These are phyloP conservation scores for Crucihimalaya himalaica DNA, from an alignment of 345 rosid genomes.

Conservation along the genomic window DNA sequence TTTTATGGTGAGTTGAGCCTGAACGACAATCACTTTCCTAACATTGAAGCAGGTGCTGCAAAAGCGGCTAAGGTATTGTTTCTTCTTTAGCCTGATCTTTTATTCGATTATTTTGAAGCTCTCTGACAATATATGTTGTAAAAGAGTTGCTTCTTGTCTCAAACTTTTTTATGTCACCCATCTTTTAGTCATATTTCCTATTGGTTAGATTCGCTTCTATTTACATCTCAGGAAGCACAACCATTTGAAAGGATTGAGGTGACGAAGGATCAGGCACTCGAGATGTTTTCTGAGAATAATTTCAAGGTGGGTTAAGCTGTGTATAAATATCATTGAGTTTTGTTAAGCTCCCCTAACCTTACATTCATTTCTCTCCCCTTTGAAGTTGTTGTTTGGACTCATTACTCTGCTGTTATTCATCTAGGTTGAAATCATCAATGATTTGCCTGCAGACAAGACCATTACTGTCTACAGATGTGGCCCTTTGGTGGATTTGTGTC, in stretches of 20 bases:
- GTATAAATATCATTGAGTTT: not conserved
- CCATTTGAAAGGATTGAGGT: conserved; percentile 98
- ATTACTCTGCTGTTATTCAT: conserved; percentile 30
- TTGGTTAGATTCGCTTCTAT: not conserved
- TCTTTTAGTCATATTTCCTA: not conserved
- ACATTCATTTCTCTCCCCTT: conserved; percentile 4
- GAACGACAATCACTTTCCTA: conserved; percentile 85
- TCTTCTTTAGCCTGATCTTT: conserved; percentile 2
- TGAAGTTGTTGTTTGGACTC: conserved; percentile 18
- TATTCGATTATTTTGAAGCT: conserved; percentile 6
- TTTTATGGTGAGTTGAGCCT: conserved; percentile 85
- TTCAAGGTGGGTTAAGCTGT: conserved; percentile 66
- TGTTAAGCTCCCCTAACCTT: conserved; percentile 7
- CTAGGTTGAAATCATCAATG: conserved; percentile 91
- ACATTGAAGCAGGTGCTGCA: conserved; percentile 65
- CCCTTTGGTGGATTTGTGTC: conserved; percentile 92
- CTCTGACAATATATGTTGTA: conserved; percentile 15
- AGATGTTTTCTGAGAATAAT: conserved; percentile 83
- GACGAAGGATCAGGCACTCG: conserved; percentile 81
- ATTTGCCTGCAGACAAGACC: conserved; percentile 83
- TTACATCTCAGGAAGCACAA: conserved; percentile 65
- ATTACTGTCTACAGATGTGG: conserved; percentile 98
- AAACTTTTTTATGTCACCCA: not conserved
- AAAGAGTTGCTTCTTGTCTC: conserved; percentile 2
- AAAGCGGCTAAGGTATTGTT: conserved; percentile 75